Conservation (phyloP, 805 yeast genomes). For the Clavispora fructus region DNA sequence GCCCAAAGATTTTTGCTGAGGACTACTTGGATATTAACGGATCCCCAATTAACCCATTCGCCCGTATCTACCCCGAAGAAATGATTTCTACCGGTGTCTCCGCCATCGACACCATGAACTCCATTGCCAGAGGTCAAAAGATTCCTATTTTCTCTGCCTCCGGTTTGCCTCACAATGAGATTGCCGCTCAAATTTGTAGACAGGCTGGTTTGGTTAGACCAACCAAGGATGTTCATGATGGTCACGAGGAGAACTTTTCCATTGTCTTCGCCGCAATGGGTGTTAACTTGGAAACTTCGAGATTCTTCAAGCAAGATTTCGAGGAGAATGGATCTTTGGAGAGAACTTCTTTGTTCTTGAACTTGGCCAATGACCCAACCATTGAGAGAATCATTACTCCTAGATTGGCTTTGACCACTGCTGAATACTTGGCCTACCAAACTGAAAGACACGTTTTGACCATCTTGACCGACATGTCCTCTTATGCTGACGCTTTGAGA, state of each 20-base stretch:
- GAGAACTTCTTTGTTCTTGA: constrained; percentile 93
- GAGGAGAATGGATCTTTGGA: constrained; percentile 98
- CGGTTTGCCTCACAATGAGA: constrained; percentile 98
- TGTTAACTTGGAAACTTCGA: constrained; percentile 95
- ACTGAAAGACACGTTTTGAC: constrained; percentile 99
- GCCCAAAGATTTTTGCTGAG: constrained; percentile 97
- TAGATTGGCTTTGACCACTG: constrained; percentile 96
- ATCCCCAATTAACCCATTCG: constrained; percentile 96
- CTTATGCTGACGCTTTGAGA: constrained; percentile 99
- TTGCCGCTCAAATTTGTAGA: constrained; percentile 99
- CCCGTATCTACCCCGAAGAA: constrained; percentile 99
- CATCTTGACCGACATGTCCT: constrained; percentile 97
- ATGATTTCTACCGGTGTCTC: constrained; percentile 99
- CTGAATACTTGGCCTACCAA: constrained; percentile 97
- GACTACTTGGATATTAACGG: constrained; percentile 98
- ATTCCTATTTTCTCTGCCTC: constrained; percentile 99
- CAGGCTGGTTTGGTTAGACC: constrained; percentile 99
- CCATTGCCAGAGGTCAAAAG: constrained; percentile 99
- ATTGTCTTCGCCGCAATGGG: constrained; percentile 99
- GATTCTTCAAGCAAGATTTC: constrained; percentile 98
- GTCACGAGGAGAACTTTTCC: constrained; percentile 98
- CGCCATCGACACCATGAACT: constrained; percentile 98
- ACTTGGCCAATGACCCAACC: constrained; percentile 98
- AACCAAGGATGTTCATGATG: constrained; percentile 98
- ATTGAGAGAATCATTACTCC: constrained; percentile 99